A percentile compares a stretch with the other conserved stretches of the same genome.
Evolutionary conservation across 345 rosid genomes (phyloP).

Genomic region (Cardamine resedifolia): DNA sequence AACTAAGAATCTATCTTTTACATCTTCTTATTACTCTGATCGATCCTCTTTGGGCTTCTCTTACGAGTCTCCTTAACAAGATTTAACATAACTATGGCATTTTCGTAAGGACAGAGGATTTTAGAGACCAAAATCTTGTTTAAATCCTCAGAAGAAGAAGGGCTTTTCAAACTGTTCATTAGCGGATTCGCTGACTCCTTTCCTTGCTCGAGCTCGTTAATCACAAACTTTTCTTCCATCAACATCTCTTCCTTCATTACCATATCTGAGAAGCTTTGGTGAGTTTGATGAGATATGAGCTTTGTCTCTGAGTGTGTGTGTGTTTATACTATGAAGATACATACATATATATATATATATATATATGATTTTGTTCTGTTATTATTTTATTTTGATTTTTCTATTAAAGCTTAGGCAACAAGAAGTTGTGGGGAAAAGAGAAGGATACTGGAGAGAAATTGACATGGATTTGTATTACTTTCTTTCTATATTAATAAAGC

Average conservation of each 20-base stretch:
- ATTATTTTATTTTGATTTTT: neutral
- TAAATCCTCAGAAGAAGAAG: constrained; percentile 38
- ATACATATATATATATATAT: constrained; percentile 3
- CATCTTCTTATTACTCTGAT: constrained; percentile 56
- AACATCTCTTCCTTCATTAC: constrained; percentile 18
- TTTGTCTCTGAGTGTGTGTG: constrained; percentile 2
- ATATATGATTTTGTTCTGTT: neutral
- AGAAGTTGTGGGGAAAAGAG: constrained; percentile 35
- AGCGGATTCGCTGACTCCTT: constrained; percentile 54
- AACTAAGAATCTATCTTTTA: constrained; percentile 18
- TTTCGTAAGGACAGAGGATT: constrained; percentile 57
- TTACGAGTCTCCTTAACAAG: constrained; percentile 14
- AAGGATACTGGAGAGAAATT: constrained; percentile 27
- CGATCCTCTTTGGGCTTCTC: constrained; percentile 16
- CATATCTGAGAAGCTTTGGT: neutral
- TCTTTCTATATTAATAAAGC: neutral
- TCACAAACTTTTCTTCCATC: constrained; percentile 45
- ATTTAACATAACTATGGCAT: constrained; percentile 53
- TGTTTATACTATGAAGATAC: neutral
- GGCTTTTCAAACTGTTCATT: constrained; percentile 38
- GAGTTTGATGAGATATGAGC: constrained; percentile 18
- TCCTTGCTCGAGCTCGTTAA: constrained; percentile 59
- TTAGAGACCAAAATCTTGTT: constrained; percentile 42
- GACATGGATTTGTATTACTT: neutral
- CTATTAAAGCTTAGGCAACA: constrained; percentile 8